phyloP scores from a whole-genome alignment of 2,329 filamentous ascomycete species.

The Neopestalotiopsis sp. region DNA sequence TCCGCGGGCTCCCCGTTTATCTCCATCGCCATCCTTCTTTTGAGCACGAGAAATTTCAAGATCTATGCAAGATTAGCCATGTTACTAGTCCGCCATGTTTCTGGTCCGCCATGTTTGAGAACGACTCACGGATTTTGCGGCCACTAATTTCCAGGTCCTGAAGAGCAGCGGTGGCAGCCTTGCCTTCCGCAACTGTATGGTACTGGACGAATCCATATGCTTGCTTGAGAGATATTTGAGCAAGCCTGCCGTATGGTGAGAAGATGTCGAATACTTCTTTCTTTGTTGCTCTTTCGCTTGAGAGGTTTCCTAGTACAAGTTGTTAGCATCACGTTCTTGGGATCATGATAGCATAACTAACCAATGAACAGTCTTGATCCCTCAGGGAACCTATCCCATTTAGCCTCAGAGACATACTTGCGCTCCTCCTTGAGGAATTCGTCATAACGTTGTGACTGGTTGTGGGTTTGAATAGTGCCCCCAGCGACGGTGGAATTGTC shows the following conservation, averaged over 20 bases:
- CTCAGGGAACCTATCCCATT: constrained; percentile 81
- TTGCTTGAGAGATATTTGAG: constrained; percentile 95
- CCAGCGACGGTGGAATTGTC: constrained; percentile 21
- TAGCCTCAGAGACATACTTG: constrained; percentile 75
- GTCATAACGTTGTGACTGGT: constrained; percentile 63
- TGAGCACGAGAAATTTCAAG: constrained; percentile 90
- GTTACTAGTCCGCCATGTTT: constrained; percentile 22
- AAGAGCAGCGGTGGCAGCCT: constrained; percentile 74
- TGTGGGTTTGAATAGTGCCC: constrained; percentile 18
- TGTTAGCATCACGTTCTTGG: constrained; percentile 31
- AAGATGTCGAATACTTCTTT: constrained; percentile 93
- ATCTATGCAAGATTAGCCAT: constrained; percentile 54
- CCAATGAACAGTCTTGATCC: constrained; percentile 83
- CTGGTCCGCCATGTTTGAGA: constrained; percentile 28
- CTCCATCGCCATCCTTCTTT: constrained; percentile 74
- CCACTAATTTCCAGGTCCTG: constrained; percentile 84
- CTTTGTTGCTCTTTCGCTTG: constrained; percentile 91
- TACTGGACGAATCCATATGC: constrained; percentile 98
- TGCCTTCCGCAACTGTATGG: constrained; percentile 75
- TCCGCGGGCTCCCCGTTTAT: constrained; percentile 57
- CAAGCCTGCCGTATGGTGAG: constrained; percentile 81
- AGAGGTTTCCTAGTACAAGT: constrained; percentile 74
- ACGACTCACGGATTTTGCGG: constrained; percentile 85
- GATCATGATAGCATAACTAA: constrained; percentile 44
- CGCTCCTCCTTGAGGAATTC: constrained; percentile 75